Conservation (phyloP, 352 stramenopile species). For the Pythium myriotylum region DNA sequence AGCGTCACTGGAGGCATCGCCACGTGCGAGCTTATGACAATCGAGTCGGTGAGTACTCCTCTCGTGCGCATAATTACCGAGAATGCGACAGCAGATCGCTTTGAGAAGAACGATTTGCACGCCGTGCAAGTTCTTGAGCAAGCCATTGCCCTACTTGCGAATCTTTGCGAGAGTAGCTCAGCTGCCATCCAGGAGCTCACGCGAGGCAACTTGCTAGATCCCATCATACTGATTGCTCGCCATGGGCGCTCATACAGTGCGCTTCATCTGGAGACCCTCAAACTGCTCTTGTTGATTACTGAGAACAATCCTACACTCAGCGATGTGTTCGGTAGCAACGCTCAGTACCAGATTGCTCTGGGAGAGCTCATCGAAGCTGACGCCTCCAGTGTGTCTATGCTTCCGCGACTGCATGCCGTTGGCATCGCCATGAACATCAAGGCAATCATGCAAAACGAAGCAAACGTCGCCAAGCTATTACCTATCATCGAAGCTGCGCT, state of each 20-base stretch:
- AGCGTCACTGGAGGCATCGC: slow-evolving; percentile 85
- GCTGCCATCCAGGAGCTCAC: slow-evolving; percentile 83
- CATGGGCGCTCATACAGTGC: slow-evolving; percentile 47
- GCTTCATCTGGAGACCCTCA: slow-evolving; percentile 80
- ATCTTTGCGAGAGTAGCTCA: slow-evolving; percentile 84
- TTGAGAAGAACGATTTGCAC: slow-evolving; percentile 66
- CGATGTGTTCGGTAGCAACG: slow-evolving; percentile 59
- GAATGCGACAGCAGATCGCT: slow-evolving; percentile 48
- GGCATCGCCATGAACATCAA: slow-evolving; percentile 82
- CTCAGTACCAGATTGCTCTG: slow-evolving; percentile 69
- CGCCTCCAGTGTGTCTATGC: slow-evolving; percentile 41
- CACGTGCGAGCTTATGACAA: slow-evolving; percentile 80
- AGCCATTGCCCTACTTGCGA: slow-evolving; percentile 72
- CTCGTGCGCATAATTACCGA: slow-evolving; percentile 74
- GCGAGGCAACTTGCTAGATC: slow-evolving; percentile 66
- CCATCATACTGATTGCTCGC: slow-evolving; percentile 74
- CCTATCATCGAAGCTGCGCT: slow-evolving; percentile 70
- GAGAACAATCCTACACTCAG: slow-evolving; percentile 83
- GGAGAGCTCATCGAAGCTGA: slow-evolving; percentile 65
- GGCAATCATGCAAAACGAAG: slow-evolving; percentile 73
- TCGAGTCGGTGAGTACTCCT: slow-evolving; percentile 75
- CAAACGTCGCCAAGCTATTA: slow-evolving; percentile 67
- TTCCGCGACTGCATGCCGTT: slow-evolving; percentile 58
- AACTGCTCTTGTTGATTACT: slow-evolving; percentile 79
- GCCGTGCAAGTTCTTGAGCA: slow-evolving; percentile 82